These are phyloP conservation scores for Zopfia rhizophila DNA, from an alignment of 2,329 filamentous ascomycete species.

Conservation along the genomic window DNA sequence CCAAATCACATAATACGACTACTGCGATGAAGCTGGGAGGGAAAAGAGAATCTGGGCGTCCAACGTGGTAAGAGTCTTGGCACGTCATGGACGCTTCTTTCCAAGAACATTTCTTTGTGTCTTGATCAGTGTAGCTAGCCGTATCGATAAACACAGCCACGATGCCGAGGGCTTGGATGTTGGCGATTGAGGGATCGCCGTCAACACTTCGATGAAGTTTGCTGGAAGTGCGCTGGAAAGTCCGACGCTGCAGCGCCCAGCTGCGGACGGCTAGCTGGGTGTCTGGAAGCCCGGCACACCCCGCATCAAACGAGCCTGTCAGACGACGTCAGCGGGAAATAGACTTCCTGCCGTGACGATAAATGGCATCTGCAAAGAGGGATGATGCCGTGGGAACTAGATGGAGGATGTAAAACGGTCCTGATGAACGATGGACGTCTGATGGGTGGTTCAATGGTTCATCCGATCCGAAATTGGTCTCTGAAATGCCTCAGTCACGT, in stretches of 20 bases:
- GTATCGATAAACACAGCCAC: conserved; percentile 36
- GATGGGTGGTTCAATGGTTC: conserved; percentile 12
- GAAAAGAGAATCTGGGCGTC: not conserved
- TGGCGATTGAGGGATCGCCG: conserved; percentile 7
- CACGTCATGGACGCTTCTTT: conserved; percentile 19
- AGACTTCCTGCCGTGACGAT: too few relatives aligned
- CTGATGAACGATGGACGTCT: conserved; percentile 9
- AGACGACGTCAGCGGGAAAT: conserved; percentile 3
- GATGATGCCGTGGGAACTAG: too few relatives aligned
- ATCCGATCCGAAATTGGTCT: conserved; percentile 16
- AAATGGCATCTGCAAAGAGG: too few relatives aligned
- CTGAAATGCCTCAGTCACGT: too few relatives aligned
- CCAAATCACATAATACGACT: too few relatives aligned
- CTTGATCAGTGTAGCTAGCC: conserved; percentile 26
- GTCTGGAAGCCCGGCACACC: not conserved
- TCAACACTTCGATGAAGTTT: conserved; percentile 3
- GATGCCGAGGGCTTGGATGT: conserved; percentile 39
- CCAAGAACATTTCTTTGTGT: conserved; percentile 40
- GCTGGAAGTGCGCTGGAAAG: conserved; percentile 13
- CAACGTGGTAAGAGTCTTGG: conserved; percentile 36
- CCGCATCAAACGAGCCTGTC: conserved; percentile 10
- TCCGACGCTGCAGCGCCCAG: conserved; percentile 18
- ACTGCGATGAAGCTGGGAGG: not conserved
- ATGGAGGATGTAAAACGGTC: too few relatives aligned
- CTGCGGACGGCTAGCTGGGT: not conserved